These are phyloP conservation scores for Shiraia sp. DNA, from an alignment of 2,329 filamentous ascomycete genomes.

Conservation along the genomic window DNA sequence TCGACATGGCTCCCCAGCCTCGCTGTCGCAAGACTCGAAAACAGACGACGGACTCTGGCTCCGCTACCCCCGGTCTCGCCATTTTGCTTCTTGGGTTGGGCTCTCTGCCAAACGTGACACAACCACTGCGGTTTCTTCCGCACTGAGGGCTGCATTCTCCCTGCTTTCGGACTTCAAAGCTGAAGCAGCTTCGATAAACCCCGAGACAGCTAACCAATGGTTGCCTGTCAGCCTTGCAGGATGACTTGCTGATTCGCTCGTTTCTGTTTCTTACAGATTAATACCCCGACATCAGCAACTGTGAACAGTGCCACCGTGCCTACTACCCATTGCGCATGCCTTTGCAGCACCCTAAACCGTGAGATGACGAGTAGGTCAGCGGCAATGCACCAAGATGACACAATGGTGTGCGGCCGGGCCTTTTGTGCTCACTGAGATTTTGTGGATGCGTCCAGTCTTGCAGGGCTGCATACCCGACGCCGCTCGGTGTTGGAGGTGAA, in stretches of 20 bases:
- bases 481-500: conserved; percentile 11
- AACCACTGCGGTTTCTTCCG: not conserved
- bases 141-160: conserved; percentile 1
- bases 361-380: conserved; percentile 24
- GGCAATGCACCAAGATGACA: conserved; percentile 7
- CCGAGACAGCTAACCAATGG: conserved; percentile 21
- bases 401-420: conserved; percentile 11
- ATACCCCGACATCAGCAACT: conserved; percentile 18
- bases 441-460: conserved; percentile 10
- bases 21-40: not conserved
- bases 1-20: not conserved
- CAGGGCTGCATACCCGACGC: conserved; percentile 25
- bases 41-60: not conserved
- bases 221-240: conserved; percentile 14
- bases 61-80: not conserved
- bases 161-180: conserved; percentile 30
- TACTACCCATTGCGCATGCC: conserved; percentile 9
- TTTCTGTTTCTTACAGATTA: conserved; percentile 13
- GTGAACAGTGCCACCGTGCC: conserved; percentile 27
- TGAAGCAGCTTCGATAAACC: conserved; percentile 18
- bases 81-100: not conserved
- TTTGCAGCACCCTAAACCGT: conserved; percentile 13
- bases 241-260: conserved; percentile 26
- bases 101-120: not conserved
- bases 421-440: conserved; percentile 10